A percentile compares a stretch with the other conserved stretches of the same genome.
These are phyloP conservation scores for Mrakia hoshinonis DNA, from an alignment of 768 basidiomycete genomes.

Conservation along the genomic window DNA sequence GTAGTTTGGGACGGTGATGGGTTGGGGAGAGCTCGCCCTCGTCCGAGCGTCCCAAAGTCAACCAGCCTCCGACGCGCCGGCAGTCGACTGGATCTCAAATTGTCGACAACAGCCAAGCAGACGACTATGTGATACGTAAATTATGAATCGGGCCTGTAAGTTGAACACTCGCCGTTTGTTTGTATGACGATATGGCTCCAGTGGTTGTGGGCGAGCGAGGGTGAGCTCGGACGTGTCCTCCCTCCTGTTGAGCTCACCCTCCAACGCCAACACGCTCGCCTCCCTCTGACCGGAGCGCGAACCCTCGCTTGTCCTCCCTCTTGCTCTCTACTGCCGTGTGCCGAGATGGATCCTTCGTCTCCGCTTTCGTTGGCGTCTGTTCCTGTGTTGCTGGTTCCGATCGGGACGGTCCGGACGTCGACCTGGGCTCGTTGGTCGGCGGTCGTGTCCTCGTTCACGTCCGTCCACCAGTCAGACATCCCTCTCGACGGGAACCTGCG, in stretches of 20 bases:
- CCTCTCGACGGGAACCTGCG: constrained; percentile 50
- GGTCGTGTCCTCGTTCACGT: constrained; percentile 62
- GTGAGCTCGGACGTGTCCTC: not conserved
- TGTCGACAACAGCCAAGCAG: no score
- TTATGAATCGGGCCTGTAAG: no score
- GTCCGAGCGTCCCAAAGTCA: not conserved
- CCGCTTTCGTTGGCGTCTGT: constrained; percentile 66
- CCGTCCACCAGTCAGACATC: constrained; percentile 70
- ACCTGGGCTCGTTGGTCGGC: constrained; percentile 64
- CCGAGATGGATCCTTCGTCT: constrained; percentile 23
- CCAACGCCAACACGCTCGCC: not conserved
- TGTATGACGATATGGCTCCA: not conserved
- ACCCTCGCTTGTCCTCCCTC: not conserved
- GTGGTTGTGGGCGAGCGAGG: no score
- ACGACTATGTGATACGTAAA: no score
- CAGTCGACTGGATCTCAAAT: no score
- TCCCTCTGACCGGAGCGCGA: not conserved
- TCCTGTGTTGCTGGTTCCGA: constrained; percentile 73
- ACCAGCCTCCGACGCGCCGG: no score
- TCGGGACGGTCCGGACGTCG: constrained; percentile 62
- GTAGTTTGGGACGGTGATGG: no score
- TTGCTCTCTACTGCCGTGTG: not conserved
- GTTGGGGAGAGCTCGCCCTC: not conserved
- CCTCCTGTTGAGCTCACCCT: not conserved
- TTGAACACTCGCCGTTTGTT: not conserved